Conservation (phyloP, 768 basidiomycete genomes). For the Kwoniella newhampshirensis region DNA sequence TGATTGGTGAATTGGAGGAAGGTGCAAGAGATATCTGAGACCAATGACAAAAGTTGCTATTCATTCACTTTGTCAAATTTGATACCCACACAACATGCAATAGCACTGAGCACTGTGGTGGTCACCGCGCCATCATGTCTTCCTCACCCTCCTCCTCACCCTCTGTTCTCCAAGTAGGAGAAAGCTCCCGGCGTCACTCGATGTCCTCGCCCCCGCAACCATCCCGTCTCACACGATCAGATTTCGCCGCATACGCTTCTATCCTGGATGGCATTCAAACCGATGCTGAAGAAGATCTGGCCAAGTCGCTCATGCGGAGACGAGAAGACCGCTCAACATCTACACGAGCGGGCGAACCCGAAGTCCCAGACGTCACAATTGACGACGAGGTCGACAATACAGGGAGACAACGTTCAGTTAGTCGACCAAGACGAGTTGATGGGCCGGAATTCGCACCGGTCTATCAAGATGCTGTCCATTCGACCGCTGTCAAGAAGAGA, state of each 20-base stretch:
- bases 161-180: too few species aligned
- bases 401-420: not conserved
- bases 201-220: not conserved
- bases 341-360: not conserved
- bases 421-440: conserved; percentile 4
- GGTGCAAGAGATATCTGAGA: too few species aligned
- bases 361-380: not conserved
- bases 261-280: not conserved
- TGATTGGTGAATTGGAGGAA: too few species aligned
- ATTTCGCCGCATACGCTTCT: conserved; percentile 10
- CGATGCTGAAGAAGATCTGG: not conserved
- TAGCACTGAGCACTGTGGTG: too few species aligned
- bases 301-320: not conserved
- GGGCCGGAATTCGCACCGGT: conserved; percentile 9
- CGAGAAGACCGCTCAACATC: not conserved
- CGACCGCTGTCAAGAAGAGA: not conserved
- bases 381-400: not conserved
- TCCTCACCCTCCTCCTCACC: too few species aligned
- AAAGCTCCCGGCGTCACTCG: too few species aligned
- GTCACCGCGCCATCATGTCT: too few species aligned
- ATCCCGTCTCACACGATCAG: not conserved
- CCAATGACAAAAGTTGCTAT: too few species aligned
- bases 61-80: too few species aligned
- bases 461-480: conserved; percentile 3
- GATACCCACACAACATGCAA: too few species aligned